Evolutionary conservation across 768 basidiomycete genomes (phyloP).

Genomic region (Auricularia auricula-judae): DNA sequence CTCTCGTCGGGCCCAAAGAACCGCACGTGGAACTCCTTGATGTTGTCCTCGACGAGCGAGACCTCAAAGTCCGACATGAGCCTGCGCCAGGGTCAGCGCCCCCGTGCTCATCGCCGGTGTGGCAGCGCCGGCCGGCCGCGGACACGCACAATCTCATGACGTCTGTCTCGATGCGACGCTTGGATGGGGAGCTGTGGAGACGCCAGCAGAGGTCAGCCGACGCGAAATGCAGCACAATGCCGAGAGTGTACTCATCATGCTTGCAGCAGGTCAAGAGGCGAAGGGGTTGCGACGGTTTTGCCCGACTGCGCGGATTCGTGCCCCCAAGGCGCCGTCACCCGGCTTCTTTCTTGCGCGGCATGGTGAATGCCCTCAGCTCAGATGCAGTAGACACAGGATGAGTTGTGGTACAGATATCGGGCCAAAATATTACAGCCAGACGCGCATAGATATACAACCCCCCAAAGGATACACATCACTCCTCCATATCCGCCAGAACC

Average conservation of each 20-base stretch:
- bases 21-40: conserved; percentile 97
- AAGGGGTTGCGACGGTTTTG: background rate
- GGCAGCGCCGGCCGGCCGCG: background rate
- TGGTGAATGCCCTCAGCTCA: background rate
- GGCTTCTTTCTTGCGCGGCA: background rate
- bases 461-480: background rate
- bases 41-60: conserved; percentile 92
- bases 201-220: conserved; percentile 1
- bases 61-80: conserved; percentile 99
- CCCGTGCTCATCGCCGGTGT: too few species aligned
- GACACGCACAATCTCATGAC: conserved; percentile 90
- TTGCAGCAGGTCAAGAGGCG: background rate
- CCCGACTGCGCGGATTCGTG: too few species aligned
- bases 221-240: background rate
- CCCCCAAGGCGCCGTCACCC: too few species aligned
- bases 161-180: conserved; percentile 95
- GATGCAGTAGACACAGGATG: background rate
- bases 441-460: background rate
- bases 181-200: conserved; percentile 60
- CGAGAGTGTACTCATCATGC: background rate
- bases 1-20: conserved; percentile 94
- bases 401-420: background rate
- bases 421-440: background rate
- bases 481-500: background rate
- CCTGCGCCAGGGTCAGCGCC: conserved; percentile 33